phyloP scores from a whole-genome alignment of 495 filamentous ascomycete genomes.

The Penicillium psychrofluorescens region DNA sequence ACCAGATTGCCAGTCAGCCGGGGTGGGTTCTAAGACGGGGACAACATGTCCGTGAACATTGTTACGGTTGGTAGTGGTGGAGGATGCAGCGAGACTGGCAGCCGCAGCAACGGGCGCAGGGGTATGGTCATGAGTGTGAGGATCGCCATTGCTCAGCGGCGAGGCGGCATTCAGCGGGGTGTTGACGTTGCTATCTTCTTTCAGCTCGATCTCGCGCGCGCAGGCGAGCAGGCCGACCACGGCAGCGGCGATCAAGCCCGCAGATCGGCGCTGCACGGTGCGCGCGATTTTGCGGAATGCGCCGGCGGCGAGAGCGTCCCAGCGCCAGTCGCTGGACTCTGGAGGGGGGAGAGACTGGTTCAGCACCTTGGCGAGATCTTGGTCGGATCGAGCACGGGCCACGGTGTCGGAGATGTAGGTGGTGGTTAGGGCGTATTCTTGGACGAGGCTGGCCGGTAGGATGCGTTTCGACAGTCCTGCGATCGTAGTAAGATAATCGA shows the following conservation, averaged over 20 bases:
- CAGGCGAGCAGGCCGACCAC: slow-evolving; percentile 61
- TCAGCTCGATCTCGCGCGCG: slow-evolving; percentile 55
- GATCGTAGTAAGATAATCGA: slow-evolving; percentile 53
- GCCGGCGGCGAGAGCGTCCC: slow-evolving; percentile 50
- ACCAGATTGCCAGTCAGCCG: slow-evolving; percentile 38
- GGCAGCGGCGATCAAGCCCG: slow-evolving; percentile 64
- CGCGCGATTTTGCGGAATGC: slow-evolving; percentile 54
- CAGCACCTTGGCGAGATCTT: slow-evolving; percentile 43
- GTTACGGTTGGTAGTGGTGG: slow-evolving; percentile 4
- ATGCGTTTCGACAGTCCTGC: slow-evolving; percentile 23
- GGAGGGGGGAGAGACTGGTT: slow-evolving; percentile 45
- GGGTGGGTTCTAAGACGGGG: slow-evolving; percentile 32
- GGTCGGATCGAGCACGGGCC: slow-evolving; percentile 38
- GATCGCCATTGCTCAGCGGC: slow-evolving; percentile 21
- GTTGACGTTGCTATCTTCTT: slow-evolving; percentile 34
- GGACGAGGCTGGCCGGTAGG: slow-evolving; percentile 51
- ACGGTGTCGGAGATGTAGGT: slow-evolving; percentile 62
- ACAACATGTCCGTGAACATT: slow-evolving; percentile 31
- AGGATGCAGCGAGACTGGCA: not conserved
- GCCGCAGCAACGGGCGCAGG: slow-evolving; percentile 5
- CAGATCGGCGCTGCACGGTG: slow-evolving; percentile 59
- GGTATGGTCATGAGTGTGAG: not conserved
- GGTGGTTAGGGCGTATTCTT: slow-evolving; percentile 60
- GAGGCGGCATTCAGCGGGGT: slow-evolving; percentile 27
- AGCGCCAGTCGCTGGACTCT: slow-evolving; percentile 41